Percentiles rank a stretch among this genome's conserved stretches.
These are phyloP conservation scores for Elasticomyces elasticus DNA, from an alignment of 495 filamentous ascomycete species.

Conservation along the genomic window DNA sequence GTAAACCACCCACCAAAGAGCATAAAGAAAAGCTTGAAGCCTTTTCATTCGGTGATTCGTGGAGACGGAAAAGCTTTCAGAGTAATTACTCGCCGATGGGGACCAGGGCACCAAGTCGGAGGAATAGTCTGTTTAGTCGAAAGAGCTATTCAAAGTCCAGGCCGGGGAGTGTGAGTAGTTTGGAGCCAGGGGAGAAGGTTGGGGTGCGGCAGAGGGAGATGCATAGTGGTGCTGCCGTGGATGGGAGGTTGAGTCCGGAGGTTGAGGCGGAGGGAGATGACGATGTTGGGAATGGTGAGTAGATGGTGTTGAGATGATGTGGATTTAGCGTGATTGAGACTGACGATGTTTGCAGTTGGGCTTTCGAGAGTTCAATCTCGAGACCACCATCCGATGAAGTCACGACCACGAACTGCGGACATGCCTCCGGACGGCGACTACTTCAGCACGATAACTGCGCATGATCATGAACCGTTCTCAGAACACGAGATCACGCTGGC, in stretches of 20 bases:
- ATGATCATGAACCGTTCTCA: conserved; percentile 24
- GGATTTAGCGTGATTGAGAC: background rate
- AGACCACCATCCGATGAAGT: conserved; percentile 1
- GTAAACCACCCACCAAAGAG: conserved; percentile 29
- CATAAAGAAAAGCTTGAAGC: conserved; percentile 34
- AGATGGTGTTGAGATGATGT: background rate
- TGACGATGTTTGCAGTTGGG: conserved; percentile 11
- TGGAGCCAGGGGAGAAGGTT: conserved; percentile 2
- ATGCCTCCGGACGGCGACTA: background rate
- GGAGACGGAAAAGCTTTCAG: conserved; percentile 28
- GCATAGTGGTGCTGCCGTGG: background rate
- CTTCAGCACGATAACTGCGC: background rate
- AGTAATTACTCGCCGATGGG: conserved; percentile 34
- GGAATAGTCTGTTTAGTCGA: conserved; percentile 23
- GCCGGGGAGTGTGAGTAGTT: conserved; percentile 13
- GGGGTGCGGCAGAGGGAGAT: conserved; percentile 1
- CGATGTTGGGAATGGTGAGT: conserved; percentile 24
- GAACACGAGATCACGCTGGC: conserved; percentile 28
- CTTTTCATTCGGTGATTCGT: conserved; percentile 31
- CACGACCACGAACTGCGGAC: conserved; percentile 15
- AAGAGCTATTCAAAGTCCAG: conserved; percentile 18
- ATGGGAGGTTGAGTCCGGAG: conserved; percentile 11
- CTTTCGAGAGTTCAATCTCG: conserved; percentile 16
- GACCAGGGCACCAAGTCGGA: conserved; percentile 27
- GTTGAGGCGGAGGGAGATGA: conserved; percentile 19